Evolutionary conservation across 1,284 basidiomycete species (phyloP), one percentile per base, ranked within the genome.

Genomic region (Ceratobasidium papillatum): DNA sequence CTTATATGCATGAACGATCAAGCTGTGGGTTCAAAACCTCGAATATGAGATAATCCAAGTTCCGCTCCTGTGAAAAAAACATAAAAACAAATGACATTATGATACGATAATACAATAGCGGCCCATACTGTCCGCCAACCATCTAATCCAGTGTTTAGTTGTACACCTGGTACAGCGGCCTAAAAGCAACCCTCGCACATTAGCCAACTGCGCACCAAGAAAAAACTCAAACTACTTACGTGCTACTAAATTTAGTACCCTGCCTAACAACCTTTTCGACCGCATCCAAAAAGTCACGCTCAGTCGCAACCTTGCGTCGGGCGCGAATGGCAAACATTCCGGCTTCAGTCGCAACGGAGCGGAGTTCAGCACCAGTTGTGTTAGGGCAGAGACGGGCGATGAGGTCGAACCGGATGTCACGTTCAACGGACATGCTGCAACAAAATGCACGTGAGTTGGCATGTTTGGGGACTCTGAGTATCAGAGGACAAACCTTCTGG

Each of bases 241-340:
- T 95, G 87, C 89, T 91, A 14, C 91, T 93, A 84, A 99, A 99
- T 85, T 99, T 99, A 80, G 94, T 96, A 64, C 97, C 97, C 84
- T 99, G 96, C 80, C 95, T 88, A 64, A 99, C 95, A 75, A 99
- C 97, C 86, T 99, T 99, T 85, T 99, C 97, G 2, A 99, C 97
- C 4, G 96, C 94, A 80, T 98, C 95, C 80, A 99, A 84, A 85
- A 99, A 99, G 84, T 99, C 98, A 75, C 95, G 91, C 82, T 99
- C 98, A 3, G 95, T 96, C 0, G 97, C 96, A 7, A 99, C 95
- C 84, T 99, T 99, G 83, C 98, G 88, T 79, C 98, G 87, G 73
- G 96, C 94, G 76, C 98, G 92, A 79, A 99, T 99, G 0, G 98
- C 97, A 84, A 98, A 99, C 98, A 99, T 99, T 52, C 98, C 98